Conservation (phyloP, 257 asterid species). For the Linaria vulgaris region DNA sequence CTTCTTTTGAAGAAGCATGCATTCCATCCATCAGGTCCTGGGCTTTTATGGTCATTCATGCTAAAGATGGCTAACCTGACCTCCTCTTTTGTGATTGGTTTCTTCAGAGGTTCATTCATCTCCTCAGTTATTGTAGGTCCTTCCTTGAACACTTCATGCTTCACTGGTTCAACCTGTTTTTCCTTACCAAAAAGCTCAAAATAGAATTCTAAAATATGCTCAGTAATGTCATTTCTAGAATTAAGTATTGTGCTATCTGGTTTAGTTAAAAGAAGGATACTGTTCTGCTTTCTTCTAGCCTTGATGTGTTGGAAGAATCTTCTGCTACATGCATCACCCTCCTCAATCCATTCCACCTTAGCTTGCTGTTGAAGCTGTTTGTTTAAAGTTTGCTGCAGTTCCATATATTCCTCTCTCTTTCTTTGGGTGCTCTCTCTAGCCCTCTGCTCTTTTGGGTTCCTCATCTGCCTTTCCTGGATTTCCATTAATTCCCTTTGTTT, state of each 20-base stretch:
- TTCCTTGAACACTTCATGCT: neutral
- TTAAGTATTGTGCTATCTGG: neutral
- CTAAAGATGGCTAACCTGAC: too few relatives aligned
- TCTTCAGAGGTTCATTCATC: neutral
- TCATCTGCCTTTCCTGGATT: neutral
- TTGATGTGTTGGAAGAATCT: neutral
- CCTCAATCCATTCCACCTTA: neutral
- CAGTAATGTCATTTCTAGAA: neutral
- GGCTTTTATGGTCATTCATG: too few relatives aligned
- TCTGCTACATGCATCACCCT: neutral
- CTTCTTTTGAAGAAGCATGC: too few relatives aligned
- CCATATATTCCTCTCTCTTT: neutral
- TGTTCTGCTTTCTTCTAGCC: neutral
- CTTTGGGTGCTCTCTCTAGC: neutral
- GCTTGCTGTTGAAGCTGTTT: neutral
- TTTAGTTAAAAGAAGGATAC: neutral
- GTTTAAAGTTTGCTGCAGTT: neutral
- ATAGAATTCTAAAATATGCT: neutral
- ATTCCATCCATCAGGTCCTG: too few relatives aligned
- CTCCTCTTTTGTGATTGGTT: neutral
- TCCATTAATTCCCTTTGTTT: neutral
- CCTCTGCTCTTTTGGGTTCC: neutral
- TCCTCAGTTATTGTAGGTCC: neutral
- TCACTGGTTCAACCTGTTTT: neutral
- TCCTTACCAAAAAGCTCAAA: neutral